Conservation (phyloP, 2,329 filamentous ascomycete genomes). For the Pseudogymnoascus pannorum region DNA sequence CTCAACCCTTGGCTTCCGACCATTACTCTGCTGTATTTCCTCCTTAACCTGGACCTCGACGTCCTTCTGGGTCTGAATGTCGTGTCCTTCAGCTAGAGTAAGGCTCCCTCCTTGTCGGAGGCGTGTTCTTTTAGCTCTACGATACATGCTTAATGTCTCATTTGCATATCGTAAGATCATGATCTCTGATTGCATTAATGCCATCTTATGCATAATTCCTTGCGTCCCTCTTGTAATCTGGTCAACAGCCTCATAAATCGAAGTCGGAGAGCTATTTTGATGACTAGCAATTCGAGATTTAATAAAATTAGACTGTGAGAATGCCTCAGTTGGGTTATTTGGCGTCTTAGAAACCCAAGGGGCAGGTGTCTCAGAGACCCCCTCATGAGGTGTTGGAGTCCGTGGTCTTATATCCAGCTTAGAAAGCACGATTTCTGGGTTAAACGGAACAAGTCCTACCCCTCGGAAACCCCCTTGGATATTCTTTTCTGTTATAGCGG, state of each 20-base stretch:
- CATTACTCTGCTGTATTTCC: not conserved
- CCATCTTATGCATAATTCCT: constrained; percentile 7
- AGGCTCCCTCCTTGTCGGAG: not conserved
- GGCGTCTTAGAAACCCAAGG: constrained; percentile 14
- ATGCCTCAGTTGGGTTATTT: constrained; percentile 8
- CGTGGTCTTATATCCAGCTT: too few relatives aligned
- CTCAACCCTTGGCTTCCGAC: not conserved
- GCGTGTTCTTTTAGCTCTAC: not conserved
- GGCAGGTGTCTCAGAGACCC: too few relatives aligned
- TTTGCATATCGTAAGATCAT: not conserved
- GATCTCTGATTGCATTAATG: not conserved
- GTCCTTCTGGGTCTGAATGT: not conserved
- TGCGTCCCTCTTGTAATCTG: constrained; percentile 14
- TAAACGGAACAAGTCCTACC: too few relatives aligned
- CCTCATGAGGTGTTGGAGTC: too few relatives aligned
- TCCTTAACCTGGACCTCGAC: not conserved
- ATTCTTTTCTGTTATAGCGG: too few relatives aligned
- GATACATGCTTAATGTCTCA: not conserved
- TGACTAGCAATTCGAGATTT: constrained; percentile 13
- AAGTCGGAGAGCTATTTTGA: constrained; percentile 15
- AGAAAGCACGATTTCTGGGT: too few relatives aligned
- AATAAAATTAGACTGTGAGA: constrained; percentile 11
- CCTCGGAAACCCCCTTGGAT: too few relatives aligned
- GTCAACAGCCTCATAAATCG: constrained; percentile 14
- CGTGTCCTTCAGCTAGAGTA: not conserved